Evolutionary conservation across 352 stramenopile genomes (phyloP).

Genomic region (Thraustotheca clavata): DNA sequence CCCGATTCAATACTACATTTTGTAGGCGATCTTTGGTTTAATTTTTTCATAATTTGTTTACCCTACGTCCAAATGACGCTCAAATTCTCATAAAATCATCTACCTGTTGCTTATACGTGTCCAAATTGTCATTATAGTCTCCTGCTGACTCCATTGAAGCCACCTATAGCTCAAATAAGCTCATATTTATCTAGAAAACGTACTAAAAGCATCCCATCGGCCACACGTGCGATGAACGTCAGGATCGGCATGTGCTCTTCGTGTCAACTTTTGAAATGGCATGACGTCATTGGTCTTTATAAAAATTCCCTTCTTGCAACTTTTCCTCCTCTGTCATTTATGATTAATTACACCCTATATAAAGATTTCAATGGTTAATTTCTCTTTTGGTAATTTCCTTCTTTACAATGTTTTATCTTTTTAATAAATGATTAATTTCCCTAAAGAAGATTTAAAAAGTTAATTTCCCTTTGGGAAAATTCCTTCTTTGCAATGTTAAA

Average conservation of each 20-base stretch:
- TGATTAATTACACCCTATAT: too few species aligned
- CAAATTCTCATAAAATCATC: background rate
- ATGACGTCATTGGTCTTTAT: conserved; percentile 7
- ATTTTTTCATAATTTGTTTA: conserved; percentile 91
- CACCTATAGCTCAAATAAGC: conserved; percentile 42
- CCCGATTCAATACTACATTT: conserved; percentile 94
- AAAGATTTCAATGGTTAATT: too few species aligned
- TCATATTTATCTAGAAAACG: conserved; percentile 9
- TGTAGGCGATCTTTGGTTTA: conserved; percentile 85
- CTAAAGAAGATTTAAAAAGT: too few species aligned
- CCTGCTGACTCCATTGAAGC: conserved; percentile 90
- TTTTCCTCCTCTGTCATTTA: background rate
- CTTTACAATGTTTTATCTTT: too few species aligned
- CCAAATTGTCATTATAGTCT: conserved; percentile 68
- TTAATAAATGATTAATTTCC: too few species aligned
- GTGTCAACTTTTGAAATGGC: background rate
- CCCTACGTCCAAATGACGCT: conserved; percentile 33
- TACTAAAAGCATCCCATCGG: conserved; percentile 90
- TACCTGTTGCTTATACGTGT: conserved; percentile 86
- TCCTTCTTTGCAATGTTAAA: too few species aligned
- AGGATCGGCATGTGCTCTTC: conserved; percentile 85
- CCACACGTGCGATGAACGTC: conserved; percentile 91
- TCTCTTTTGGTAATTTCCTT: too few species aligned
- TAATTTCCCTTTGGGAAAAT: too few species aligned
- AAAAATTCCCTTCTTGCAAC: background rate